Evolutionary conservation across 768 basidiomycete species (phyloP).

Genomic region (Serendipita vermifera): DNA sequence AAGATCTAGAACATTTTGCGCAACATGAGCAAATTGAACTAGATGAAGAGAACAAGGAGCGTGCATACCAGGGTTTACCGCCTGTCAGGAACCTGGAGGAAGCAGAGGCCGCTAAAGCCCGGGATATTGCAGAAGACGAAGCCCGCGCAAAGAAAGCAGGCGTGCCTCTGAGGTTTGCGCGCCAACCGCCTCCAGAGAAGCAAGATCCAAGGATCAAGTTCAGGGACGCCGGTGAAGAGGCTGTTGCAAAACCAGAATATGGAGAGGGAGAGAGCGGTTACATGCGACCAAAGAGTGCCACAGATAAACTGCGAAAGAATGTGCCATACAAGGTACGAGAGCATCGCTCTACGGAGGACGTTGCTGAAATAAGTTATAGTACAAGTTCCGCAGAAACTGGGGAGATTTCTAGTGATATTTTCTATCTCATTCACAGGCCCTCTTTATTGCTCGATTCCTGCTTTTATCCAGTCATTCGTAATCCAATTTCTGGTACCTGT

Average conservation of each 20-base stretch:
- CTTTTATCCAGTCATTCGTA: no score
- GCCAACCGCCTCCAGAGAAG: conserved; percentile 51
- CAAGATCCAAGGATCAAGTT: conserved; percentile 54
- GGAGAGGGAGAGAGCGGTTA: conserved; percentile 60
- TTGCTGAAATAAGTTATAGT: conserved; percentile 39
- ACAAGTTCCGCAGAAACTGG: conserved; percentile 81
- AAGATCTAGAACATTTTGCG: conserved; percentile 84
- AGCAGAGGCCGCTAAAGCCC: conserved; percentile 23
- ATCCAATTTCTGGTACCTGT: no score
- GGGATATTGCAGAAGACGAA: conserved; percentile 35
- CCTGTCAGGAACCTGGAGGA: conserved; percentile 42
- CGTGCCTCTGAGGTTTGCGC: conserved; percentile 27
- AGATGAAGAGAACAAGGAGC: conserved; percentile 72
- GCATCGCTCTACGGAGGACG: not conserved
- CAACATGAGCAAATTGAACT: conserved; percentile 78
- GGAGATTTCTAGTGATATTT: conserved; percentile 81
- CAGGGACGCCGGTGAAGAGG: conserved; percentile 41
- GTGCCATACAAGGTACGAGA: conserved; percentile 72
- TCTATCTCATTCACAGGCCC: no score
- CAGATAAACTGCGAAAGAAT: conserved; percentile 72
- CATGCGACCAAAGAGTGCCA: conserved; percentile 53
- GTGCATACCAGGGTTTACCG: conserved; percentile 67
- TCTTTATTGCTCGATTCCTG: no score
- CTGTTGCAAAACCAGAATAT: conserved; percentile 47
- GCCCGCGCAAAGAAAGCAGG: conserved; percentile 23